Conservation (phyloP, 305 asterid genomes). For the Fraxinus latifolia region DNA sequence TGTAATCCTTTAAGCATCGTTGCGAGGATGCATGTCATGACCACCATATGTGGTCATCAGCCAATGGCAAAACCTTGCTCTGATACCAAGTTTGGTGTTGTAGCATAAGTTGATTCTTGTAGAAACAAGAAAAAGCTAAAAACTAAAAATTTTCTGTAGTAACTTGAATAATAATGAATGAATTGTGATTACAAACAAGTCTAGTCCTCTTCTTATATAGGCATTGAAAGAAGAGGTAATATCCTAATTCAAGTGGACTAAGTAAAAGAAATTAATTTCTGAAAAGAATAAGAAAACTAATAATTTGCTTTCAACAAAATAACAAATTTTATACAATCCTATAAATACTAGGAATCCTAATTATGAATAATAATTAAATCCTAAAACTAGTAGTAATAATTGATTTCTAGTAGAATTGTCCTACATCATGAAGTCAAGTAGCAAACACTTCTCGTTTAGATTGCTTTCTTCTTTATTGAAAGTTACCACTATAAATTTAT, state of each 20-base stretch:
- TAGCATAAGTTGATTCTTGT: too few species aligned
- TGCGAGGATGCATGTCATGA: background rate
- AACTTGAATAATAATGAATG: background rate
- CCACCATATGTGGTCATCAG: background rate
- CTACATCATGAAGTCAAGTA: background rate
- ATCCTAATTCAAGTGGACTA: background rate
- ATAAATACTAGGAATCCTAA: background rate
- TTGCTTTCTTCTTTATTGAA: background rate
- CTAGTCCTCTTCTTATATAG: background rate
- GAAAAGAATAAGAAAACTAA: background rate
- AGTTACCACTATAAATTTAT: background rate
- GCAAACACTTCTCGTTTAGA: background rate
- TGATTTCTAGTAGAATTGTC: background rate
- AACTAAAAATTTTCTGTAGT: background rate
- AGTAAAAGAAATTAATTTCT: background rate
- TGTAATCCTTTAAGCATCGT: background rate
- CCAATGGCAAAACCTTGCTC: background rate
- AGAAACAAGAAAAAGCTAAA: too few species aligned
- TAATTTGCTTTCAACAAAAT: background rate
- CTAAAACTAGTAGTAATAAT: background rate
- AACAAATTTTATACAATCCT: background rate
- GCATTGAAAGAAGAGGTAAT: background rate
- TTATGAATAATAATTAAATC: background rate
- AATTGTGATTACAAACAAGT: background rate
- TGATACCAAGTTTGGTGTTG: background rate